Percentiles rank a stretch among this genome's conserved stretches.
phyloP scores from a whole-genome alignment of 169 alveolate species.

The Babesia caballi region DNA sequence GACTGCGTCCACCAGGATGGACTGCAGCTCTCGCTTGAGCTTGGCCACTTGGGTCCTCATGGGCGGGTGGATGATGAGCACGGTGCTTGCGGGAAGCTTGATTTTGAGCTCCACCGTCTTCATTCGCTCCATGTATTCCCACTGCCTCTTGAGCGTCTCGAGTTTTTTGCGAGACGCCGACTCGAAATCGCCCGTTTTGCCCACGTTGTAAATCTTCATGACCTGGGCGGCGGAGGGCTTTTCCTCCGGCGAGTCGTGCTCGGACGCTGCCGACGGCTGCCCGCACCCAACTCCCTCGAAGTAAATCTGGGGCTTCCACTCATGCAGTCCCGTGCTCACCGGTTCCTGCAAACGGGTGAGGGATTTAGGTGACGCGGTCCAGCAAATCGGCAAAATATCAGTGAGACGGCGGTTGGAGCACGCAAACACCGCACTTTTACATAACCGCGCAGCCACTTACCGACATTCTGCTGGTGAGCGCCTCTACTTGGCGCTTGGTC shows the following conservation, averaged over 20 bases:
- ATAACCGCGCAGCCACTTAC: too few relatives aligned
- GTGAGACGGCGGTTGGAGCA: too few relatives aligned
- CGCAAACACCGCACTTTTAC: too few relatives aligned
- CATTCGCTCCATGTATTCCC: slow-evolving; percentile 13
- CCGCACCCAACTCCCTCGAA: background rate
- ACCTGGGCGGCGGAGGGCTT: slow-evolving; percentile 27
- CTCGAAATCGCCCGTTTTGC: slow-evolving; percentile 45
- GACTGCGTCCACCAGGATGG: slow-evolving; percentile 23
- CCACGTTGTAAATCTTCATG: slow-evolving; percentile 45
- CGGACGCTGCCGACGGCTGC: background rate
- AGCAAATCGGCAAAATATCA: too few relatives aligned
- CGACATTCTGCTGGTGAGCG: background rate
- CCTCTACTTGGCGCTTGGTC: slow-evolving; percentile 1
- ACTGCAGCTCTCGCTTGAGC: slow-evolving; percentile 30
- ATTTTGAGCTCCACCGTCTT: slow-evolving; percentile 49
- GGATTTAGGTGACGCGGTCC: too few relatives aligned
- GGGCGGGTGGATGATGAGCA: slow-evolving; percentile 32
- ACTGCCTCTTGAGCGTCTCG: slow-evolving; percentile 33
- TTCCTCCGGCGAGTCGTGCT: background rate
- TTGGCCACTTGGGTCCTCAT: slow-evolving; percentile 27
- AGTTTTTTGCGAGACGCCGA: slow-evolving; percentile 39
- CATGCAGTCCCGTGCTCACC: background rate
- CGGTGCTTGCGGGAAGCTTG: slow-evolving; percentile 30
- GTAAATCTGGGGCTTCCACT: slow-evolving; percentile 1
- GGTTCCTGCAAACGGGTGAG: background rate